Evolutionary conservation across 805 yeast genomes (phyloP).

Genomic region (Saccharomycopsis vini): DNA sequence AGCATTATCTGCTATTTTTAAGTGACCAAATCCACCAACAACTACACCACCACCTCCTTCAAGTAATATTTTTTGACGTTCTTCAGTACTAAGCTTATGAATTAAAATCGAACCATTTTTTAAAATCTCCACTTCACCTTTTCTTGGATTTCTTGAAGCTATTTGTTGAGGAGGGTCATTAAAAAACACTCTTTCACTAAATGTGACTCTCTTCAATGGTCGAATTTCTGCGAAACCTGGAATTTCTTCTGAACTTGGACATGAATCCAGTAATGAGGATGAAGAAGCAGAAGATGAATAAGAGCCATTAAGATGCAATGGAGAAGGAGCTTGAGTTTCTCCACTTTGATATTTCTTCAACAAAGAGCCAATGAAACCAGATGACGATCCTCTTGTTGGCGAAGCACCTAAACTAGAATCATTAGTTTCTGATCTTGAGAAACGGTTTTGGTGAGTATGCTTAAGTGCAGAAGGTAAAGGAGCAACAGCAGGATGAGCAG

Average conservation of each 20-base stretch:
- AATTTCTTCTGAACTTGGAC: slow-evolving; percentile 14
- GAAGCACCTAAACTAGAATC: not conserved
- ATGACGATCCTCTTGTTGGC: not conserved
- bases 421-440: not conserved
- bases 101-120: slow-evolving; percentile 46
- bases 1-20: slow-evolving; percentile 29
- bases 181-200: slow-evolving; percentile 66
- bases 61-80: slow-evolving; percentile 35
- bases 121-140: slow-evolving; percentile 68
- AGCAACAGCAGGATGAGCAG: slow-evolving; percentile 41
- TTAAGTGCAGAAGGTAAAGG: slow-evolving; percentile 42
- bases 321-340: slow-evolving; percentile 9
- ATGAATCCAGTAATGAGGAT: slow-evolving; percentile 1
- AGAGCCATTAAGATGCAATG: not conserved
- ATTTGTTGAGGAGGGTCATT: slow-evolving; percentile 89
- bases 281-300: slow-evolving; percentile 6
- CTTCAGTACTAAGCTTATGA: slow-evolving; percentile 47
- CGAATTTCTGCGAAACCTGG: slow-evolving; percentile 35
- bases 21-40: slow-evolving; percentile 70
- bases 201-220: slow-evolving; percentile 55
- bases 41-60: slow-evolving; percentile 58
- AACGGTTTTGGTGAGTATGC: slow-evolving; percentile 8
- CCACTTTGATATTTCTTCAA: slow-evolving; percentile 10
- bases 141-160: slow-evolving; percentile 68
- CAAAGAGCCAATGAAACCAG: slow-evolving; percentile 10